phyloP scores from a whole-genome alignment of 164 flowering plant genomes.

The Saururus chinensis region DNA sequence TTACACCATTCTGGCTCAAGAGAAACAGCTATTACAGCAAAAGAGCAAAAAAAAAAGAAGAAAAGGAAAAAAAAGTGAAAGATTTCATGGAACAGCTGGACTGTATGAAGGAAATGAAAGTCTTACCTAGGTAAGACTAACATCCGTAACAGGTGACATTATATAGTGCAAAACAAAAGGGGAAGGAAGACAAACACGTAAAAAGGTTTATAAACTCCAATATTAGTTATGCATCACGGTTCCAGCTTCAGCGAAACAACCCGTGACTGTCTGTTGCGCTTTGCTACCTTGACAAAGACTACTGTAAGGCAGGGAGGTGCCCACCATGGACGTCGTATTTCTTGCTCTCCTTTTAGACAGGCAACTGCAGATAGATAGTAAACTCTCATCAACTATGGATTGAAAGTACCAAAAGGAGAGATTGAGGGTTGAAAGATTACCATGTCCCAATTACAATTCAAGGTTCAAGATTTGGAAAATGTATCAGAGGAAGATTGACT shows the following conservation, averaged over 20 bases:
- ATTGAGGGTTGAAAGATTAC: background rate
- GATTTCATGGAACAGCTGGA: background rate
- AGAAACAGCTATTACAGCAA: background rate
- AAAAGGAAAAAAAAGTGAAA: background rate
- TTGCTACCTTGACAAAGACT: conserved; percentile 65
- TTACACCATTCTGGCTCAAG: conserved; percentile 11
- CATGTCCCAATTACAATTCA: background rate
- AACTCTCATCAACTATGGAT: background rate
- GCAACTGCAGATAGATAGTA: conserved; percentile 49
- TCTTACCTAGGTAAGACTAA: background rate
- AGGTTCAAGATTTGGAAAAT: too few relatives aligned
- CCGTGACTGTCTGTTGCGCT: conserved; percentile 85
- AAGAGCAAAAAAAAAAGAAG: background rate
- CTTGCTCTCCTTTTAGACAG: conserved; percentile 93
- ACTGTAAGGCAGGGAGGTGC: conserved; percentile 83
- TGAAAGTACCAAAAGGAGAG: background rate
- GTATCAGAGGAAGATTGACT: background rate
- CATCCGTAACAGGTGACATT: background rate
- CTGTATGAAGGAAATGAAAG: background rate
- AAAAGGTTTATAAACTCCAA: too few relatives aligned
- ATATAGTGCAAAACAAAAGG: background rate
- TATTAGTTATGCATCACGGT: conserved; percentile 46
- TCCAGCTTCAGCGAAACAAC: conserved; percentile 95
- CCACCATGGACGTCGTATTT: conserved; percentile 97
- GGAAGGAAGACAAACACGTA: too few relatives aligned